phyloP scores from a whole-genome alignment of 2,329 filamentous ascomycete species.

The Fusarium chuoi region DNA sequence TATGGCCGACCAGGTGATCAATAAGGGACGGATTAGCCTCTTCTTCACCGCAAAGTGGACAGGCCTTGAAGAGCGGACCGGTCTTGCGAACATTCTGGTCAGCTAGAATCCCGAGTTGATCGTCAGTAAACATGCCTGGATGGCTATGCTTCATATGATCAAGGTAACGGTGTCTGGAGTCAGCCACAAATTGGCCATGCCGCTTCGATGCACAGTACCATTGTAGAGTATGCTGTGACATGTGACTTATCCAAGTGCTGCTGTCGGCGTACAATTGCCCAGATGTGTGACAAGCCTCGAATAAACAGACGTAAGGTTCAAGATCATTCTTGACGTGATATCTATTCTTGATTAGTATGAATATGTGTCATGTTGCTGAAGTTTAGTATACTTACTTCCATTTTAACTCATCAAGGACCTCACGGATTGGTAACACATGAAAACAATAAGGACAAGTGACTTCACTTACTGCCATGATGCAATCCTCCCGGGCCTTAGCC shows the following conservation, averaged over 20 bases:
- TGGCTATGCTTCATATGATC: neutral
- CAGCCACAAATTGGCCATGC: rapidly evolving
- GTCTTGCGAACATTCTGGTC: rapidly evolving
- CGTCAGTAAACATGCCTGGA: rapidly evolving
- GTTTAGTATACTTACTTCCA: rapidly evolving
- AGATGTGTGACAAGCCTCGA: rapidly evolving
- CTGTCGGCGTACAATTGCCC: rapidly evolving
- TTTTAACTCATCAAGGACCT: rapidly evolving
- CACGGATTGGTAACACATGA: neutral
- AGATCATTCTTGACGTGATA: neutral
- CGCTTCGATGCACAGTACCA: neutral
- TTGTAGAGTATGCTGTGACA: rapidly evolving
- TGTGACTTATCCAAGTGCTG: rapidly evolving
- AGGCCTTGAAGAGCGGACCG: rapidly evolving
- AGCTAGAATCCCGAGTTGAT: rapidly evolving
- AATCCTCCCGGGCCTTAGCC: neutral
- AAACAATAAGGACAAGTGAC: neutral
- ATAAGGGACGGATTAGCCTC: rapidly evolving
- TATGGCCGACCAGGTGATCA: neutral
- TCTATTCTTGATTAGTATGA: rapidly evolving
- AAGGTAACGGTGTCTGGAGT: rapidly evolving
- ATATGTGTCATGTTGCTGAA: rapidly evolving
- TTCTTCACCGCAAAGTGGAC: neutral
- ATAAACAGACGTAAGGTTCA: neutral
- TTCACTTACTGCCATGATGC: neutral